phyloP scores from a whole-genome alignment of 2,329 filamentous ascomycete species.

The Xylariales sp. region DNA sequence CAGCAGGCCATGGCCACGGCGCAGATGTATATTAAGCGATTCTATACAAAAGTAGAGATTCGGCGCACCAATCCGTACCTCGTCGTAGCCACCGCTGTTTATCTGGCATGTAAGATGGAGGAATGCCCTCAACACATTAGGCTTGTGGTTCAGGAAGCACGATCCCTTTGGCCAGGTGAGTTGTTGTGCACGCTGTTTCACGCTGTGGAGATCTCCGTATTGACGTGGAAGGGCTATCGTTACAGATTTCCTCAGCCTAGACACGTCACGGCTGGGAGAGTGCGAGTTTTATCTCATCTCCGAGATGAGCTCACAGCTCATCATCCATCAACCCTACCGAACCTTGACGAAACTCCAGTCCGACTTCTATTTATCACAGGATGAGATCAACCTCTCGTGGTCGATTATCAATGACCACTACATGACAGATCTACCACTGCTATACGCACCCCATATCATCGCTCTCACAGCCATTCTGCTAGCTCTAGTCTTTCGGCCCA shows the following conservation, averaged over 20 bases:
- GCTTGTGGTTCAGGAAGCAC: constrained; percentile 80
- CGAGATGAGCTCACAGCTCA: constrained; percentile 85
- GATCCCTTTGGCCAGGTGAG: constrained; percentile 73
- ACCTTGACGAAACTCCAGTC: constrained; percentile 68
- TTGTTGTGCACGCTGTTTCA: too few relatives aligned
- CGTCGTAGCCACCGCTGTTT: constrained; percentile 87
- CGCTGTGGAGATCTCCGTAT: too few relatives aligned
- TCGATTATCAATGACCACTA: constrained; percentile 89
- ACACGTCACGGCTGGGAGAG: constrained; percentile 82
- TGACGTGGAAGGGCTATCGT: background rate
- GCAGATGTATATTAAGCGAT: constrained; percentile 90
- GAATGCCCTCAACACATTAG: constrained; percentile 96
- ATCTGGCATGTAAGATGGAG: constrained; percentile 96
- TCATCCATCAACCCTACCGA: constrained; percentile 87
- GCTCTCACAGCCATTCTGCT: constrained; percentile 84
- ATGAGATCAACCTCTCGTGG: constrained; percentile 74
- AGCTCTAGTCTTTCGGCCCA: constrained; percentile 74
- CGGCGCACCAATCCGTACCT: constrained; percentile 91
- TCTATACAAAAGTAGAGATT: constrained; percentile 88
- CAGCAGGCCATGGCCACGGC: constrained; percentile 94
- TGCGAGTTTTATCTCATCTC: constrained; percentile 92
- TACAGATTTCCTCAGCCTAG: constrained; percentile 64
- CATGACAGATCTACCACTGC: constrained; percentile 83
- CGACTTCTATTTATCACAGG: constrained; percentile 67
- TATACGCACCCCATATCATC: constrained; percentile 81